Percentiles rank a stretch among this genome's conserved stretches.
These are phyloP conservation scores for Kazachstania psychrophila DNA, from an alignment of 805 yeast genomes.

Conservation along the genomic window DNA sequence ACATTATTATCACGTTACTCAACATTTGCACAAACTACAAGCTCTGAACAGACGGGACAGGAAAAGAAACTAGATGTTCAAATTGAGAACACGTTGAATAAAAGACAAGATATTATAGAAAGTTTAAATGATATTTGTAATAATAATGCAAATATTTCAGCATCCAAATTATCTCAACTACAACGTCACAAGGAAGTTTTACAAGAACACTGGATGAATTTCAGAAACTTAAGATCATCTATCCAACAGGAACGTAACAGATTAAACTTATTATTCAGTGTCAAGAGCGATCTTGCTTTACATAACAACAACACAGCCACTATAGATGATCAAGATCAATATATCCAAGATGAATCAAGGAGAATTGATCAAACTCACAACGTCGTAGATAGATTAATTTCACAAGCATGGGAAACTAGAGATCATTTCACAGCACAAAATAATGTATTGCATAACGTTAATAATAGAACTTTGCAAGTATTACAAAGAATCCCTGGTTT, in stretches of 20 bases:
- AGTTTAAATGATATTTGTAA: slow-evolving; percentile 48
- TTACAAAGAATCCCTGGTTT: slow-evolving; percentile 75
- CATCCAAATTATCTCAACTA: slow-evolving; percentile 72
- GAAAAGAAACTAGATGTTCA: slow-evolving; percentile 38
- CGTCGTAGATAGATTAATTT: slow-evolving; percentile 68
- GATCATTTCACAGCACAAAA: slow-evolving; percentile 76
- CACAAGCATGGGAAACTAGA: slow-evolving; percentile 83
- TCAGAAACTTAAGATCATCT: slow-evolving; percentile 45
- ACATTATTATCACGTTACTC: slow-evolving; percentile 44
- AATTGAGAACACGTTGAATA: slow-evolving; percentile 44
- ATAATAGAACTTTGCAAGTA: slow-evolving; percentile 49
- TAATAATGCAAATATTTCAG: slow-evolving; percentile 46
- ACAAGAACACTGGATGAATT: slow-evolving; percentile 59
- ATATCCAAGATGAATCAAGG: slow-evolving; percentile 66
- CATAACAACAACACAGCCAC: slow-evolving; percentile 35
- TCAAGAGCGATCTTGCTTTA: slow-evolving; percentile 69
- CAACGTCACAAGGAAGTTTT: slow-evolving; percentile 73
- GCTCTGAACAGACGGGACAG: slow-evolving; percentile 39
- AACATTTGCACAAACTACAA: slow-evolving; percentile 43
- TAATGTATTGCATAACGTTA: slow-evolving; percentile 51
- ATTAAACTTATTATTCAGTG: slow-evolving; percentile 61
- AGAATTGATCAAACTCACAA: slow-evolving; percentile 65
- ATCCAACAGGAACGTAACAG: slow-evolving; percentile 70
- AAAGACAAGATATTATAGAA: slow-evolving; percentile 46
- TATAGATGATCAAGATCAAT: slow-evolving; percentile 48